Base-by-base conservation (phyloP, 169 alveolate genomes). In the Sarcocystis neurona region DNA sequence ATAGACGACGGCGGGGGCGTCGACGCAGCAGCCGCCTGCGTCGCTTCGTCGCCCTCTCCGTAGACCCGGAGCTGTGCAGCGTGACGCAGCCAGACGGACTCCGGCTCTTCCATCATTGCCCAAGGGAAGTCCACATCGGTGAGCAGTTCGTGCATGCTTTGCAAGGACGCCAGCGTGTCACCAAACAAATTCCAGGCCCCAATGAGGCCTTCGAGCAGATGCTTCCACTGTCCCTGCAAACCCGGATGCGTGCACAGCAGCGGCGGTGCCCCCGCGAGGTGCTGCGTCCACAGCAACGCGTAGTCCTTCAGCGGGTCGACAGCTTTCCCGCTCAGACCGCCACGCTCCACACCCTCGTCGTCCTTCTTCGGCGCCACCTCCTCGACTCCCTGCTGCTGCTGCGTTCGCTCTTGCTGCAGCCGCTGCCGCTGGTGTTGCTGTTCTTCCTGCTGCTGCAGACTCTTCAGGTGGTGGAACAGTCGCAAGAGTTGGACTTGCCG, bases 71-170 rank as follows among this genome's bases (percentile, higher is more conserved):
- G n/a, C n/a, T n/a, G n/a, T n/a, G 82, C 47, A 20, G 82, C 82
- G 82, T 23, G 82, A 48, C 41, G 34, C 43, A 72, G 82, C 82
- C 82, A 72, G 37, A 72, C 82, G 2, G 58, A 39, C 56, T 72
- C 82, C 39, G 82, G 43, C 34, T 72, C 82, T 6, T 39, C 50
- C 39, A 53, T 34, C 82, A 72, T 72, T 2, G 82, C 82, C 82
- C 82, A 72, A 39, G 23, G 82, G 46, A 72, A 72, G 20, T 47
- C 15, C 53, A 34, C 15, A 39, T 72, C 82, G 82, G 47, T 18
- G 34, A 72, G 82, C 30, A 72, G 82, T 56, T 72, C 82, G 47
- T 72, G 82, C 5, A 53, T 3, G 18, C 56, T 56, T 56, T 72
- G 82, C 27, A 72, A 30, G 46, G 23, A 72, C 56, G 34, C 56